Percentiles rank a stretch among this genome's conserved stretches.
Evolutionary conservation across 257 asterid genomes (phyloP).

Genomic region (Solanum commersonii): DNA sequence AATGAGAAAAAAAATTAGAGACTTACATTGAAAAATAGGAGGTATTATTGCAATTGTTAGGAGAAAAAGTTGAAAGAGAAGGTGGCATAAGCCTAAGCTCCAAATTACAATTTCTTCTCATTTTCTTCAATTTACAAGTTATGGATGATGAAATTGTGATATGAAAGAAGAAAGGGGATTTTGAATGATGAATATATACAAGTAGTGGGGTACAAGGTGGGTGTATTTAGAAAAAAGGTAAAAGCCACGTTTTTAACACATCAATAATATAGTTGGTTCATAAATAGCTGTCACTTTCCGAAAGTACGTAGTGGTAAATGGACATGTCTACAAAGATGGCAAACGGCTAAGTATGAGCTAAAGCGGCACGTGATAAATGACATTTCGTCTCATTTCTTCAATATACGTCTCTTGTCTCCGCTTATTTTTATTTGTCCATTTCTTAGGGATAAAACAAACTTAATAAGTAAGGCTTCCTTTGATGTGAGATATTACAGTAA

Average conservation of each 20-base stretch:
- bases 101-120: conserved; percentile 18
- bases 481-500: too few species aligned
- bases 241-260: not conserved
- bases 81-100: conserved; percentile 18
- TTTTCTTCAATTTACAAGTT: not conserved
- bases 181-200: not conserved
- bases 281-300: not conserved
- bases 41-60: not conserved
- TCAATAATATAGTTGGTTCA: not conserved
- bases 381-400: not conserved
- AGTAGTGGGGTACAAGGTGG: not conserved
- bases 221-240: not conserved
- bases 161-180: not conserved
- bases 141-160: not conserved
- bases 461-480: too few species aligned
- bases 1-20: not conserved
- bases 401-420: not conserved
- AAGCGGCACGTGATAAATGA: not conserved
- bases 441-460: not conserved
- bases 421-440: too few species aligned
- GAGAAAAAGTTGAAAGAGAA: not conserved
- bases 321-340: not conserved
- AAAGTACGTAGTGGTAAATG: not conserved
- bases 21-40: not conserved
- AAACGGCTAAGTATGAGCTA: not conserved